Conservation (phyloP, 106 monocot species). For the Gastrodia elata region DNA sequence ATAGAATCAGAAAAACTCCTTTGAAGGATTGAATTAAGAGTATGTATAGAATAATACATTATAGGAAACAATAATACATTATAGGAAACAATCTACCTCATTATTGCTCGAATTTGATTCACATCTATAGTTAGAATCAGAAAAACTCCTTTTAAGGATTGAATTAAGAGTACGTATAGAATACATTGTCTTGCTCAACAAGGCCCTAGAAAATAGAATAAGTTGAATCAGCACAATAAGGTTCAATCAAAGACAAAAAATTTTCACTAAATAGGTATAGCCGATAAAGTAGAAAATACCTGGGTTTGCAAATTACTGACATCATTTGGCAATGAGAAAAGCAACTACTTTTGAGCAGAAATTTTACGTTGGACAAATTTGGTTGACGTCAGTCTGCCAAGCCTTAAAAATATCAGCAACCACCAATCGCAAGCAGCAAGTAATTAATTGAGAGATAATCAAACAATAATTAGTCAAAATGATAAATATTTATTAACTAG, state of each 20-base stretch:
- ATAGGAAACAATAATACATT: neutral
- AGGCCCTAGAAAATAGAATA: neutral
- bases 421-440: too few relatives aligned
- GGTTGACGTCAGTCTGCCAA: too few relatives aligned
- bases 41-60: neutral
- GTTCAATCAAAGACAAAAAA: neutral
- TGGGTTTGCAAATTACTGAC: neutral
- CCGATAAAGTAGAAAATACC: too few relatives aligned
- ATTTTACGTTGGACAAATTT: too few relatives aligned
- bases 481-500: too few relatives aligned
- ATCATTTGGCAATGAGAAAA: neutral
- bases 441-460: too few relatives aligned
- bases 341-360: neutral
- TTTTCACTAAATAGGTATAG: neutral
- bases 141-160: constrained; percentile 8
- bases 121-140: neutral
- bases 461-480: too few relatives aligned
- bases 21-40: neutral
- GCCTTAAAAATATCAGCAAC: too few relatives aligned
- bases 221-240: neutral
- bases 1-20: constrained; percentile 12
- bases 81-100: constrained; percentile 3
- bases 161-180: neutral
- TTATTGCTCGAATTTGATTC: constrained; percentile 6
- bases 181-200: neutral